Conservation (phyloP, 2,329 filamentous ascomycete genomes). For the Colletotrichum tofieldiae region DNA sequence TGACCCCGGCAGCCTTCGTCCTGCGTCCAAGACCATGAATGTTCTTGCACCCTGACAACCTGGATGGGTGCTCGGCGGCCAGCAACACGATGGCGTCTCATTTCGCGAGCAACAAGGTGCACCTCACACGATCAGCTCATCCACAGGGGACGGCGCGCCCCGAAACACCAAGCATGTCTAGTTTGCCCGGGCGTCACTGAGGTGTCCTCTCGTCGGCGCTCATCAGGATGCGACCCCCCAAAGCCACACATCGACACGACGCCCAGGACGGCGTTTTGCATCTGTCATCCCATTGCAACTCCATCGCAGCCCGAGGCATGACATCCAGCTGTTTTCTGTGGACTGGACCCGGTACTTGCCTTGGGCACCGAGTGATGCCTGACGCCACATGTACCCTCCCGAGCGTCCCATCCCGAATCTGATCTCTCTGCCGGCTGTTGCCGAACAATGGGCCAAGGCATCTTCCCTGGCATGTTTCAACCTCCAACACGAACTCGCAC, state of each 20-base stretch:
- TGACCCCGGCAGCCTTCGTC: not conserved
- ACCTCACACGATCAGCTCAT: no score
- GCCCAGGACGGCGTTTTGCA: constrained; percentile 4
- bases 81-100: not conserved
- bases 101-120: not conserved
- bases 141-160: not conserved
- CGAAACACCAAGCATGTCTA: not conserved
- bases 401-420: constrained; percentile 22
- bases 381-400: constrained; percentile 6
- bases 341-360: not conserved
- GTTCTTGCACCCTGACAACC: not conserved
- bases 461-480: constrained; percentile 29
- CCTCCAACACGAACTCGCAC: constrained; percentile 10
- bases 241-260: not conserved
- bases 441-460: constrained; percentile 26
- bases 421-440: constrained; percentile 30
- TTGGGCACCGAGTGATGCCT: constrained; percentile 13
- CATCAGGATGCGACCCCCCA: no score
- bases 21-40: no score
- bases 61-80: not conserved
- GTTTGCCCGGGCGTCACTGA: not conserved
- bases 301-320: constrained; percentile 9
- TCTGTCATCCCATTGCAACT: constrained; percentile 34
- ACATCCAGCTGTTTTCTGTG: constrained; percentile 11
- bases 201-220: no score